Evolutionary conservation across 2,329 filamentous ascomycete genomes (phyloP).

Genomic region (Aureobasidium sp.): DNA sequence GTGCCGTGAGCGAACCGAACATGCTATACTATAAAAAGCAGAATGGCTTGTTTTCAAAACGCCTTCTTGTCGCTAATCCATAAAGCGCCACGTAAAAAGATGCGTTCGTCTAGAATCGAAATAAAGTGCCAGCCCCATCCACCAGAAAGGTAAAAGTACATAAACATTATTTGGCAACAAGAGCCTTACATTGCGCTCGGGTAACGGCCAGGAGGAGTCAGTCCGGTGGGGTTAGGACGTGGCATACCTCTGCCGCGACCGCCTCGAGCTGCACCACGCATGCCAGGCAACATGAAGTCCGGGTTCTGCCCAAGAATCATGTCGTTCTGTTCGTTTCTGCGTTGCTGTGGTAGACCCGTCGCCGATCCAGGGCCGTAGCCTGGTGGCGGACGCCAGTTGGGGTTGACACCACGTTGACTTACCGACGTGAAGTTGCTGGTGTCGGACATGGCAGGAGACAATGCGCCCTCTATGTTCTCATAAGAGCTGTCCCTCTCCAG

Average conservation of each 20-base stretch:
- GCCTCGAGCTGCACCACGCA: conserved; percentile 23
- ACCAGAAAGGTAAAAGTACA: conserved; percentile 4
- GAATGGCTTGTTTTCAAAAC: background rate
- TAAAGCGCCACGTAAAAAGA: background rate
- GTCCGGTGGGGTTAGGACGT: conserved; percentile 14
- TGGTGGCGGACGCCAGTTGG: conserved; percentile 61
- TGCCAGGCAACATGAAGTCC: conserved; percentile 66
- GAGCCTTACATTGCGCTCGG: conserved; percentile 18
- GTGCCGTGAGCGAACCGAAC: background rate
- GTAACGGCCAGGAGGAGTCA: conserved; percentile 25
- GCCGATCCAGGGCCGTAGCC: conserved; percentile 26
- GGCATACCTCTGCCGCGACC: conserved; percentile 18
- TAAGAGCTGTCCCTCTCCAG: conserved; percentile 42
- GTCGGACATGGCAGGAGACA: conserved; percentile 68
- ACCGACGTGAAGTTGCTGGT: conserved; percentile 83
- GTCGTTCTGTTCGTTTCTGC: conserved; percentile 49
- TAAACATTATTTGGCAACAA: conserved; percentile 4
- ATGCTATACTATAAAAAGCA: background rate
- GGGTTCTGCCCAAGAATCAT: conserved; percentile 72
- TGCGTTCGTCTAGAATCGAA: conserved; percentile 6
- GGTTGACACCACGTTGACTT: conserved; percentile 80
- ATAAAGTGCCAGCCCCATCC: background rate
- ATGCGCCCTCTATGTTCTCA: conserved; percentile 55
- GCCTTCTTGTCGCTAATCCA: background rate
- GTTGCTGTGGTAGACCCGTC: conserved; percentile 30